Evolutionary conservation across 2,329 filamentous ascomycete species (phyloP).

Genomic region (Xylaria sp.): DNA sequence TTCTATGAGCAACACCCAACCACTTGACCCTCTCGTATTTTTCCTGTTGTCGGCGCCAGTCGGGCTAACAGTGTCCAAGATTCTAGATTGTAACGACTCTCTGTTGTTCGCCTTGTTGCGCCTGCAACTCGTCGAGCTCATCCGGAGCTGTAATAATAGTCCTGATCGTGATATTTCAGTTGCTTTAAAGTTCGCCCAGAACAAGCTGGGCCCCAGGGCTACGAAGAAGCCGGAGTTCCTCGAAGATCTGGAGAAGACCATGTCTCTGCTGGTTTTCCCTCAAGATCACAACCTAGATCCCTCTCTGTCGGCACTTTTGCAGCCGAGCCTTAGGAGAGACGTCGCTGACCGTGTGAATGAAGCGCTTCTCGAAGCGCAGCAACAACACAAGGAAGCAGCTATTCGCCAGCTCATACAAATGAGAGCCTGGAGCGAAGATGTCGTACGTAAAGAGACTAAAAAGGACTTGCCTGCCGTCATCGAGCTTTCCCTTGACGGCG

Average conservation of each 20-base stretch:
- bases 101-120: constrained; percentile 87
- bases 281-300: constrained; percentile 69
- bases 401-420: constrained; percentile 77
- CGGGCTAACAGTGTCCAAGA: constrained; percentile 49
- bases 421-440: constrained; percentile 76
- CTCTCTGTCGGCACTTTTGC: constrained; percentile 68
- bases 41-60: background rate
- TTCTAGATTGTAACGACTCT: constrained; percentile 75
- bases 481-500: constrained; percentile 36
- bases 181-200: constrained; percentile 80
- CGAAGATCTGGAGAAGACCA: constrained; percentile 82
- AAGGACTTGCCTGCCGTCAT: constrained; percentile 38
- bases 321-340: constrained; percentile 71
- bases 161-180: constrained; percentile 67
- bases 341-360: constrained; percentile 90
- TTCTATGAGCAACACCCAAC: constrained; percentile 56
- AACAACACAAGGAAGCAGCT: constrained; percentile 69
- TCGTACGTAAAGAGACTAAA: constrained; percentile 42
- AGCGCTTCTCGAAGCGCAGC: constrained; percentile 71
- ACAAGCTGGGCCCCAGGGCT: constrained; percentile 80
- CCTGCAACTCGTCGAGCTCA: constrained; percentile 89
- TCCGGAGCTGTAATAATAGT: constrained; percentile 65
- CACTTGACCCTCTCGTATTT: background rate
- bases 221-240: constrained; percentile 76
- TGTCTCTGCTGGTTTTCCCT: constrained; percentile 85